Base-by-base conservation (phyloP, 495 filamentous ascomycete genomes). In the Hypoxylon cercidicola region DNA sequence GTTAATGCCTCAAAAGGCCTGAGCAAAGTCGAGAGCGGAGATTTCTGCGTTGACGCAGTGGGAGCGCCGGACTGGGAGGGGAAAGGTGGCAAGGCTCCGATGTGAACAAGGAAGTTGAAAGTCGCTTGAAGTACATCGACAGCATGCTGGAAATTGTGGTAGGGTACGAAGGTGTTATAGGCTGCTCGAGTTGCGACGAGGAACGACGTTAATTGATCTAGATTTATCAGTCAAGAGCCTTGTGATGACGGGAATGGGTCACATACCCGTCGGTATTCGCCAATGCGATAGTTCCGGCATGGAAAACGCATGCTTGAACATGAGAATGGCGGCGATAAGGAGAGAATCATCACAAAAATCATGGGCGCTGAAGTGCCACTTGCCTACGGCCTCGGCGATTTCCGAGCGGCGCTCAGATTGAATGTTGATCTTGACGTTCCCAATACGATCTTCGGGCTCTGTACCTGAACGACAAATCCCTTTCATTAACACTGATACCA, bases 111-210 rank as follows among this genome's bases (percentile, higher is more conserved):
- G 70, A 97, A 96, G 77, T 89, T 88, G 75, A 97, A 99, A 37
- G 90, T 83, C 3, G 95, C 96, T 77, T 99, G 95, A 68, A 97
- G 82, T 37, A 99, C 95, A 79, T 99, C 95, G 50, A 95, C 87
- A 6, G 96, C 95, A 74, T 99, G 95, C 47, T 95, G 92, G 75
- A 97, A 99, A 74, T 99, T 99, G 78, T 99, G 95, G 71, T 98
- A 99, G n/a, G 94, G 90, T 35, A 99, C 92, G 74, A 97, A 96
- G 48, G 85, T 87, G 71, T 97, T 97, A 78, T 99, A 98, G 13
- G 96, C 90, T 45, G 87, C 86, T 49, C 92, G 88, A 71, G 92
- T 90, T 64, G 93, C 92, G 43, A 93, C 79, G 43, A 96, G 79
- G 74, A 97, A 97, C 40, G 84, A 84, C 62, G 86, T 88, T 16